Conservation (phyloP, 2,329 filamentous ascomycete genomes). For the Paecilomyces formosus region DNA sequence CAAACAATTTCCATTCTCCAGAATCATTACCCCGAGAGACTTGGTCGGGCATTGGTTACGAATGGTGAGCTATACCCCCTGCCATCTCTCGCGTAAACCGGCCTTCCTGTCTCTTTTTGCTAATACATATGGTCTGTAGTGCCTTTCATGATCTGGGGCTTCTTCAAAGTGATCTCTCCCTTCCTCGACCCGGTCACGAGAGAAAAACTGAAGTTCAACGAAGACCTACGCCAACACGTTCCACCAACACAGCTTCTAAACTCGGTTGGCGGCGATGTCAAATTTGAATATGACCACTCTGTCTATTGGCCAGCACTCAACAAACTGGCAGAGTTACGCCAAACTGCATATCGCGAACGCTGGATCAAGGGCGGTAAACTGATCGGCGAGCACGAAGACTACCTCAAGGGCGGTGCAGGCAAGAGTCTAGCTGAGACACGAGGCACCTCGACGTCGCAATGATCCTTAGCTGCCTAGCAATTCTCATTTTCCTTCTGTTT, state of each 20-base stretch:
- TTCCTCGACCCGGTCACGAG: conserved; percentile 94
- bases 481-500: background rate
- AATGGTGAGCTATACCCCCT: conserved; percentile 56
- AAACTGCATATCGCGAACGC: conserved; percentile 55
- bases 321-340: conserved; percentile 59
- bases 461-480: background rate
- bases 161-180: conserved; percentile 92
- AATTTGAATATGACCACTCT: conserved; percentile 86
- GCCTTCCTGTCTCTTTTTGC: conserved; percentile 1
- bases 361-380: conserved; percentile 76
- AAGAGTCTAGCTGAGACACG: conserved; percentile 23
- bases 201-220: conserved; percentile 96
- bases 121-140: conserved; percentile 43
- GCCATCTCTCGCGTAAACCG: background rate
- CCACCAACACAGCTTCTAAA: conserved; percentile 76
- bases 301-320: conserved; percentile 84
- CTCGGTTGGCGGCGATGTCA: conserved; percentile 66
- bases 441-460: background rate
- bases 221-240: conserved; percentile 76
- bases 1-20: conserved; percentile 88
- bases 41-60: conserved; percentile 82
- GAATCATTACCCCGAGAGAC: conserved; percentile 87
- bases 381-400: conserved; percentile 81
- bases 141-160: conserved; percentile 83
- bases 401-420: conserved; percentile 63